Conservation (phyloP, 139 green algal species). For the Penium margaritaceum region DNA sequence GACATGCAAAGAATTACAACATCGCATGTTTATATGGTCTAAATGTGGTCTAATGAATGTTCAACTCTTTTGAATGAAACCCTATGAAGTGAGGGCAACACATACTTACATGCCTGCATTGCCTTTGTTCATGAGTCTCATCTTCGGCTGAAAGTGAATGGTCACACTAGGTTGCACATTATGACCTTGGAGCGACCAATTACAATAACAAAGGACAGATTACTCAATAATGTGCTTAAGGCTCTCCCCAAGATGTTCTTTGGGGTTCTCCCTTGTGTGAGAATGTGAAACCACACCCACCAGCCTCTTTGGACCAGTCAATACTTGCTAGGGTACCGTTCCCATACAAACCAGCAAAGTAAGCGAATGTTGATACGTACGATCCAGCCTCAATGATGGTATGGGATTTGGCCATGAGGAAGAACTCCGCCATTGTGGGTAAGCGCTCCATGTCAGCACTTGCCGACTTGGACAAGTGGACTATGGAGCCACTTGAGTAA, state of each 20-base stretch:
- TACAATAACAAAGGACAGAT: no score
- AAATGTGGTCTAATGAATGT: neutral
- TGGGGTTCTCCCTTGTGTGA: no score
- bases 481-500: neutral
- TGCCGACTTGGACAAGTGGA: slow-evolving; percentile 2
- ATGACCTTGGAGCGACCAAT: no score
- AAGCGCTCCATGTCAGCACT: neutral
- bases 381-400: neutral
- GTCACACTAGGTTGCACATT: neutral
- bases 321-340: no score
- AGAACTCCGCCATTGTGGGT: slow-evolving; percentile 4
- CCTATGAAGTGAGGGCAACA: no score
- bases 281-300: no score
- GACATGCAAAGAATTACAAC: no score
- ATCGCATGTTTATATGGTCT: no score
- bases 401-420: neutral
- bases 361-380: neutral
- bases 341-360: slow-evolving; percentile 1
- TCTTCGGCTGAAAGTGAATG: neutral
- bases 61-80: neutral
- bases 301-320: neutral
- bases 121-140: neutral
- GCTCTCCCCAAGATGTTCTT: no score
- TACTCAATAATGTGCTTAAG: no score
- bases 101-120: neutral